Conservation (phyloP, 441 rosid genomes). For the Breynia disticha region DNA sequence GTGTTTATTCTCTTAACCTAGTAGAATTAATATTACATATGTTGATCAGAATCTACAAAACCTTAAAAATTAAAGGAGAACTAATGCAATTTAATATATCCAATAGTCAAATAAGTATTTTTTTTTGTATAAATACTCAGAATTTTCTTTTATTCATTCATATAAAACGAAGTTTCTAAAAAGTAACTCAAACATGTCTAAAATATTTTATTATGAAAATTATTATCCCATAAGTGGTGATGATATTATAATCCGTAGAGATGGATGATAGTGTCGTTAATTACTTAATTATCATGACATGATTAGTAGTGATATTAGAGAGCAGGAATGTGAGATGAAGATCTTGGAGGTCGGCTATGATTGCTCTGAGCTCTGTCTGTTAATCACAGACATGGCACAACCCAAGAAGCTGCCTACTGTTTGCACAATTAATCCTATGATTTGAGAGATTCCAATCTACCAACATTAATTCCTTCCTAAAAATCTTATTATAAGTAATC, state of each 20-base stretch:
- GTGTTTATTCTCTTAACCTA: no score
- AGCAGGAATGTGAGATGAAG: conserved; percentile 45
- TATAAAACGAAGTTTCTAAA: no score
- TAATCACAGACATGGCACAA: conserved; percentile 42
- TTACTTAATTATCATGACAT: not conserved
- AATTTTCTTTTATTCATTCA: no score
- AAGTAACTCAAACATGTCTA: no score
- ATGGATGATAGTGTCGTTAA: not conserved
- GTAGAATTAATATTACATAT: no score
- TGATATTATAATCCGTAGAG: not conserved
- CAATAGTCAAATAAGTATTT: no score
- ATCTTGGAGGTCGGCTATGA: conserved; percentile 57
- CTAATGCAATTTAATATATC: no score
- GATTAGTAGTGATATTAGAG: conserved; percentile 12
- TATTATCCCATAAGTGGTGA: not conserved
- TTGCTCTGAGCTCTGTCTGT: conserved; percentile 46
- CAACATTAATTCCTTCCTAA: conserved; percentile 27
- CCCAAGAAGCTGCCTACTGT: conserved; percentile 31
- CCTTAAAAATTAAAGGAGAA: no score
- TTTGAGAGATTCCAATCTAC: conserved; percentile 21
- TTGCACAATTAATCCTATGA: conserved; percentile 13
- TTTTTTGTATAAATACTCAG: no score
- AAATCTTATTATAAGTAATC: conserved; percentile 7
- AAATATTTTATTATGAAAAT: no score
- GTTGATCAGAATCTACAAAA: no score